Base-by-base conservation (phyloP, 176 grass and related monocot species). In the Panicum miliaceum region DNA sequence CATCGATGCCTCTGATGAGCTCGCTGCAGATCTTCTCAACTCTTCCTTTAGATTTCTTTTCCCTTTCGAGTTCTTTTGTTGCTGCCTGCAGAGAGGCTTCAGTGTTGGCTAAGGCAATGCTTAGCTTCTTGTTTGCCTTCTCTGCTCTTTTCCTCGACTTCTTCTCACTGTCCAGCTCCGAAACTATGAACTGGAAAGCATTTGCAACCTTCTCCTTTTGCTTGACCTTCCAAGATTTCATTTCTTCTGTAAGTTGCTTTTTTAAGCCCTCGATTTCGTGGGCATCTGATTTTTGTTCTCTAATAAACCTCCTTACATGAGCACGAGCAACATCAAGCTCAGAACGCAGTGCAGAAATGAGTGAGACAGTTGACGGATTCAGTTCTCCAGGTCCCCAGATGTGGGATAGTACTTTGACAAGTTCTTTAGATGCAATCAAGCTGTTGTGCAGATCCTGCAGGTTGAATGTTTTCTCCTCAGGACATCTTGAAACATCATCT, bases 61-160 rank as follows among this genome's bases (percentile, higher is more conserved):
- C 93, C 75, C 62, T 95, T 29, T 93, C 85, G 11, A 98, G 86
- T 12, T 98, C 85, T 69, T 83, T 81, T 0, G 15, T 90, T 42
- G 83, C 73, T 6, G 83, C 64, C 16, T 70, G 78, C 26, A 98
- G 22, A 10, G 91, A 93, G 78, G 85, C 77, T 64, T 92, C 80
- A 25, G 82, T 87, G 48, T 84, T 53, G 0, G 86, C 86, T 57
- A 98, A 80, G 26, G 72, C 85, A 22, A 45, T 59, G 10, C 73
- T 61, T 7, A 98, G 83, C 58, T 91, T 93, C 84, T 90, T 91
- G 50, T 89, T 98, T 29, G 72, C 16, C 54, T 73, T 93, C 72
- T 98, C 91, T 8, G 85, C 89, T 89, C 79, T 95, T 90, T 46
- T 98, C 64, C 96, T 93, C 8, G 87, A 88, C 51, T 83, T 92